phyloP scores from a whole-genome alignment of 164 flowering plant species.

The Sextonia rubra region DNA sequence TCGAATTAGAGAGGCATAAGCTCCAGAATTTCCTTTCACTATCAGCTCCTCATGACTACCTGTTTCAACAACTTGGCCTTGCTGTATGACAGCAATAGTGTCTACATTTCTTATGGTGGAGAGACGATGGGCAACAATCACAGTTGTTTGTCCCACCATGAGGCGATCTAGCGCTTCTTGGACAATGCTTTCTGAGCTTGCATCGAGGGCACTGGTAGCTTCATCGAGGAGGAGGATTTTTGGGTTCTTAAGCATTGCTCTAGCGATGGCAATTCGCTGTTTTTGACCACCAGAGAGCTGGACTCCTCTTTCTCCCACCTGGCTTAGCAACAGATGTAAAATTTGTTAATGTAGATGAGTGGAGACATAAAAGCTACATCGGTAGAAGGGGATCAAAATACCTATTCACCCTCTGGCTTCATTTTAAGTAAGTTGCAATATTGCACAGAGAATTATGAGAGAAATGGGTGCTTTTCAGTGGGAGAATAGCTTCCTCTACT shows the following conservation, averaged over 20 bases:
- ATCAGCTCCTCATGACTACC: slow-evolving; percentile 92
- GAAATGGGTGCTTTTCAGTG: background rate
- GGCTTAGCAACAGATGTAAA: background rate
- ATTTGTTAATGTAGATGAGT: background rate
- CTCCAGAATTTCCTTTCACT: slow-evolving; percentile 53
- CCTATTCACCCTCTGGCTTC: no score
- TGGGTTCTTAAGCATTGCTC: slow-evolving; percentile 94
- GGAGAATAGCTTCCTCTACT: background rate
- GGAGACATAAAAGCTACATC: background rate
- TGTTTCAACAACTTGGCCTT: slow-evolving; percentile 88
- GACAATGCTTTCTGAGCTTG: slow-evolving; percentile 88
- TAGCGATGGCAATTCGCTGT: slow-evolving; percentile 96
- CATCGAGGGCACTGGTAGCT: slow-evolving; percentile 98
- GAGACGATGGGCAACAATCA: slow-evolving; percentile 95
- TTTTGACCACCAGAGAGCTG: slow-evolving; percentile 99
- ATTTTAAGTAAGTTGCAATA: no score
- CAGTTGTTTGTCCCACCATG: slow-evolving; percentile 95
- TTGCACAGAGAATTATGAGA: no score
- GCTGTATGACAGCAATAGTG: slow-evolving; percentile 85
- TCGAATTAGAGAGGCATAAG: slow-evolving; percentile 80
- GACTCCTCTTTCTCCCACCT: slow-evolving; percentile 98
- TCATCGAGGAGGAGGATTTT: slow-evolving; percentile 94
- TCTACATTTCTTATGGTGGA: slow-evolving; percentile 93
- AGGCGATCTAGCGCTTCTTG: slow-evolving; percentile 95
- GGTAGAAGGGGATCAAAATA: no score